phyloP scores from a whole-genome alignment of 1,284 basidiomycete genomes.

The Leccinum solheimii region DNA sequence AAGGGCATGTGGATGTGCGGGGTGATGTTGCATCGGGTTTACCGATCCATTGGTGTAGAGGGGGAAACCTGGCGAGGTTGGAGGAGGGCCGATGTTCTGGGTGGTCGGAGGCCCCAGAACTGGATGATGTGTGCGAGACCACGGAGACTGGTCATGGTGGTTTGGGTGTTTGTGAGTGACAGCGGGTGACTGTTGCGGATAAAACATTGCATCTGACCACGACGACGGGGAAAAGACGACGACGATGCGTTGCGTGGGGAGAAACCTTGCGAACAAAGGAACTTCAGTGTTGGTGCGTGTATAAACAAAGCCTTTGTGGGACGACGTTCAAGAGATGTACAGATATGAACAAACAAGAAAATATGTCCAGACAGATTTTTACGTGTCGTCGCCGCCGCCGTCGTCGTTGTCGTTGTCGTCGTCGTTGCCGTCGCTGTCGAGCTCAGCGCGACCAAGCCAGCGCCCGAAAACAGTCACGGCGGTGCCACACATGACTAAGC shows the following conservation, averaged over 20 bases:
- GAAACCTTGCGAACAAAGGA: slow-evolving; percentile 13
- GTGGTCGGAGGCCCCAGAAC: slow-evolving; percentile 59
- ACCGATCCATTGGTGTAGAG: slow-evolving; percentile 69
- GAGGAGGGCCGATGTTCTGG: slow-evolving; percentile 56
- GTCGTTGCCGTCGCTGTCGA: slow-evolving; percentile 13
- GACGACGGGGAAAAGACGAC: slow-evolving; percentile 8
- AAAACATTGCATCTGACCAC: slow-evolving; percentile 65
- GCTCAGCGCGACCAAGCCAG: slow-evolving; percentile 25
- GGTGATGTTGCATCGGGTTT: slow-evolving; percentile 59
- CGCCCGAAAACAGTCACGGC: slow-evolving; percentile 30
- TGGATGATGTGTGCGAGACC: slow-evolving; percentile 62
- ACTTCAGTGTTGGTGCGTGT: slow-evolving; percentile 8
- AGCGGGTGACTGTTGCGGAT: slow-evolving; percentile 76
- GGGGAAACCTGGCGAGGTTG: slow-evolving; percentile 68
- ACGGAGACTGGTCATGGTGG: slow-evolving; percentile 70
- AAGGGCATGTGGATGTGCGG: slow-evolving; percentile 47
- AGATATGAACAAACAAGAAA: slow-evolving; percentile 21
- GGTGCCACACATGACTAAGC: slow-evolving; percentile 23
- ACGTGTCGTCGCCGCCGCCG: slow-evolving; percentile 7
- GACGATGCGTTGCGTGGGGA: slow-evolving; percentile 1
- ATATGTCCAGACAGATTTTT: slow-evolving; percentile 16
- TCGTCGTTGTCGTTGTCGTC: slow-evolving; percentile 11
- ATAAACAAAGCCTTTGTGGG: slow-evolving; percentile 1
- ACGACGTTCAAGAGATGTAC: slow-evolving; percentile 12
- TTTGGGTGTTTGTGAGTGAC: slow-evolving; percentile 70